These are phyloP conservation scores for Lactarius sp. DNA, from an alignment of 768 basidiomycete genomes.

Conservation along the genomic window DNA sequence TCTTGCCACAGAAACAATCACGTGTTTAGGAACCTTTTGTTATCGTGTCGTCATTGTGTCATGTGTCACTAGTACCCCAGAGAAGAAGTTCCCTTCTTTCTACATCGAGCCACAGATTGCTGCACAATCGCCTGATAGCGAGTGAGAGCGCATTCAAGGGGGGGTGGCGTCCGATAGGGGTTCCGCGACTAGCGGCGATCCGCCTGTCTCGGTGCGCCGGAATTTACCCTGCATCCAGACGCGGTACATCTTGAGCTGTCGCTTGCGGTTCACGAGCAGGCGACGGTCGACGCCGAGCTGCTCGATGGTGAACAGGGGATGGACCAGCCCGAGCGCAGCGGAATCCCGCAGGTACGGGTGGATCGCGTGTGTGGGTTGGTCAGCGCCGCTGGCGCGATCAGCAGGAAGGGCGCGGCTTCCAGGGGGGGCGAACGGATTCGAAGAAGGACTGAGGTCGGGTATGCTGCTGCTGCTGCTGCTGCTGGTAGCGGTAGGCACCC, in stretches of 20 bases:
- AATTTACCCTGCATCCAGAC: conserved; percentile 93
- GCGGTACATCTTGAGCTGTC: conserved; percentile 95
- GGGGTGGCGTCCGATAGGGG: not conserved
- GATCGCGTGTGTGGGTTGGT: conserved; percentile 5
- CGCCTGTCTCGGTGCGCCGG: conserved; percentile 28
- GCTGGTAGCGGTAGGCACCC: too few species aligned
- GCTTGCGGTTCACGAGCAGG: conserved; percentile 87
- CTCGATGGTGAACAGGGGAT: conserved; percentile 70
- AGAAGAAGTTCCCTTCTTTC: not conserved
- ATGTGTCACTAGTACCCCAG: not conserved
- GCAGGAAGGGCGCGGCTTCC: too few species aligned
- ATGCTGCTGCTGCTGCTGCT: too few species aligned
- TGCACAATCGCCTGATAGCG: not conserved
- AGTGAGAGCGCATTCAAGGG: not conserved
- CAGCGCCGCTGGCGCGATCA: not conserved
- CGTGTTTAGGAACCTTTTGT: not conserved
- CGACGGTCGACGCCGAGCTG: conserved; percentile 88
- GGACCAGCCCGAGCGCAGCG: conserved; percentile 33
- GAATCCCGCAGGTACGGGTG: conserved; percentile 31
- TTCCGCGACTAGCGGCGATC: not conserved
- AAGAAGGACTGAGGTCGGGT: too few species aligned
- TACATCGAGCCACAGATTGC: not conserved
- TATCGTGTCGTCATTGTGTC: not conserved
- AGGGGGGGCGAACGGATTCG: too few species aligned
- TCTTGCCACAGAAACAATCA: not conserved